A percentile compares a stretch with the other conserved stretches of the same genome.
phyloP scores from a whole-genome alignment of 2,329 filamentous ascomycete species.

The Bretziella fagacearum region DNA sequence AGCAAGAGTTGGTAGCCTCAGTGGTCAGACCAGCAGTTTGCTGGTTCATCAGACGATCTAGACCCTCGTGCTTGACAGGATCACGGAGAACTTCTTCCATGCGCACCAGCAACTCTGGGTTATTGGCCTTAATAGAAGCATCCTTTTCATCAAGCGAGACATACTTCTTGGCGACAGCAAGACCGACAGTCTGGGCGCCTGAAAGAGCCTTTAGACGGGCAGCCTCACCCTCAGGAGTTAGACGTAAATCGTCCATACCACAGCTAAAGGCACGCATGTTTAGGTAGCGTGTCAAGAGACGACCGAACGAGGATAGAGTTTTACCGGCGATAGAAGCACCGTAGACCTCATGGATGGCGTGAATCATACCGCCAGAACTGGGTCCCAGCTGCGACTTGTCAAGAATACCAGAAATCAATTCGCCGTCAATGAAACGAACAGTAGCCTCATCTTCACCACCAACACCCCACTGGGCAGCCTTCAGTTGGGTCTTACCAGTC shows the following conservation, averaged over 20 bases:
- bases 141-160: slow-evolving; percentile 55
- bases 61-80: slow-evolving; percentile 71
- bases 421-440: slow-evolving; percentile 72
- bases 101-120: slow-evolving; percentile 34
- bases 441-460: slow-evolving; percentile 54
- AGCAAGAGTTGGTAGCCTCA: slow-evolving; percentile 57
- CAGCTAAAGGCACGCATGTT: slow-evolving; percentile 94
- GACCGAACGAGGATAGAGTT: slow-evolving; percentile 73
- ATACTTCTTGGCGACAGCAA: slow-evolving; percentile 69
- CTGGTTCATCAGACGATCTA: slow-evolving; percentile 77
- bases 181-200: slow-evolving; percentile 51
- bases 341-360: slow-evolving; percentile 85
- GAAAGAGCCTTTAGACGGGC: slow-evolving; percentile 51
- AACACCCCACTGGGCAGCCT: slow-evolving; percentile 61
- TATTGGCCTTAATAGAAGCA: slow-evolving; percentile 40
- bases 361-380: slow-evolving; percentile 69
- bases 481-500: slow-evolving; percentile 60
- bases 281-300: slow-evolving; percentile 73
- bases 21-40: slow-evolving; percentile 55
- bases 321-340: slow-evolving; percentile 75
- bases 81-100: slow-evolving; percentile 84
- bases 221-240: slow-evolving; percentile 64
- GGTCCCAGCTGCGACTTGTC: slow-evolving; percentile 94
- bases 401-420: slow-evolving; percentile 76
- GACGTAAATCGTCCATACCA: slow-evolving; percentile 85